Percentiles rank a stretch among this genome's conserved stretches.
Conservation (phyloP, 2,329 filamentous ascomycete genomes). For the Trichoderma gracile region DNA sequence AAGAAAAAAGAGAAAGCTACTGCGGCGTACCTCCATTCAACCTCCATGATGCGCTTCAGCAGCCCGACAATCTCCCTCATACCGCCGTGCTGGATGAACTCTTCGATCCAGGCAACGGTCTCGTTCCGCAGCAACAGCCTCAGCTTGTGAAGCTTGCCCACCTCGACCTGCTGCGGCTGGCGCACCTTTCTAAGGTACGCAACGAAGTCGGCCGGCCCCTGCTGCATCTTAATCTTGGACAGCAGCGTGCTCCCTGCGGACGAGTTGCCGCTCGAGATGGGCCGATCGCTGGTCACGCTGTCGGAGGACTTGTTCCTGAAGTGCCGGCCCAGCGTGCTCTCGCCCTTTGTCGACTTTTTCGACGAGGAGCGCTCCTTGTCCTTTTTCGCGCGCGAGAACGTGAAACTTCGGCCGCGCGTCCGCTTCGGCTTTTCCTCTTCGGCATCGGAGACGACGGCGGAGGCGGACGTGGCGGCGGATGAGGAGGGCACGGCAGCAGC, state of each 20-base stretch:
- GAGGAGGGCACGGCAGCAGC: slow-evolving; percentile 29
- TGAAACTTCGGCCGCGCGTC: slow-evolving; percentile 62
- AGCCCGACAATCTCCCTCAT: slow-evolving; percentile 89
- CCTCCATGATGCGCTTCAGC: slow-evolving; percentile 86
- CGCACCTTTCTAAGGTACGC: slow-evolving; percentile 78
- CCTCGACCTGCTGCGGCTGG: slow-evolving; percentile 80
- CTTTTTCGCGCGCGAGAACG: slow-evolving; percentile 64
- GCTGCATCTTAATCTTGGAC: slow-evolving; percentile 70
- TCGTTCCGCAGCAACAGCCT: slow-evolving; percentile 88
- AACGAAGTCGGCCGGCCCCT: slow-evolving; percentile 81
- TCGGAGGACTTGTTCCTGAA: slow-evolving; percentile 73
- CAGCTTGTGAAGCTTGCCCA: slow-evolving; percentile 94
- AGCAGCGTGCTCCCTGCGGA: slow-evolving; percentile 57
- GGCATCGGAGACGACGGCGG: slow-evolving; percentile 43
- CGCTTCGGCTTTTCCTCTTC: slow-evolving; percentile 55
- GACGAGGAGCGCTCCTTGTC: slow-evolving; percentile 61
- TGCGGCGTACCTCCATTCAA: slow-evolving; percentile 81
- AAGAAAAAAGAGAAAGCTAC: neutral
- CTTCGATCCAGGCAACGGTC: slow-evolving; percentile 92
- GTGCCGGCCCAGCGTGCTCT: slow-evolving; percentile 62
- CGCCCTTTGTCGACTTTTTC: slow-evolving; percentile 69
- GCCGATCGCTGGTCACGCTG: slow-evolving; percentile 63
- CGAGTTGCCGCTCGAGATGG: slow-evolving; percentile 49
- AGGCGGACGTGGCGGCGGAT: slow-evolving; percentile 38
- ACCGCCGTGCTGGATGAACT: slow-evolving; percentile 83